Conservation (phyloP, 83 land plant genomes). For the Picea abies region DNA sequence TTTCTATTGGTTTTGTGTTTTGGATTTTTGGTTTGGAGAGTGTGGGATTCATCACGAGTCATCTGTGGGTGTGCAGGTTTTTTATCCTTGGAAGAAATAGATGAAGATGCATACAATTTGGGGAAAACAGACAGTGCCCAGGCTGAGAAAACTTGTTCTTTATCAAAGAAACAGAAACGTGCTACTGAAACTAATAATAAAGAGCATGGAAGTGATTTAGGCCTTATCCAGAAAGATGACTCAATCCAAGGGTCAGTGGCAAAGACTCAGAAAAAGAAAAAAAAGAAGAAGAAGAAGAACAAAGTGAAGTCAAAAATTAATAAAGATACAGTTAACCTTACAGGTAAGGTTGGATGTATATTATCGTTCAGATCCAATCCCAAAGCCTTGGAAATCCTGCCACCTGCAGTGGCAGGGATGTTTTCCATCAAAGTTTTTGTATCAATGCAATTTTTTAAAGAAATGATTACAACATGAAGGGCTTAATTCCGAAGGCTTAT, state of each 20-base stretch:
- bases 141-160: slow-evolving; percentile 5
- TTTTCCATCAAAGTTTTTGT: background rate
- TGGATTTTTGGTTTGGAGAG: no score
- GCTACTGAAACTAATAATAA: slow-evolving; percentile 14
- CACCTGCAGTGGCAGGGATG: background rate
- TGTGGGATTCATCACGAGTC: no score
- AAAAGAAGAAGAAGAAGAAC: slow-evolving; percentile 33
- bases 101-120: slow-evolving; percentile 57
- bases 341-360: slow-evolving; percentile 6
- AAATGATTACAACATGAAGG: background rate
- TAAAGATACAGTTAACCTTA: background rate
- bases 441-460: background rate
- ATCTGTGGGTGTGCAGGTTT: slow-evolving; percentile 55
- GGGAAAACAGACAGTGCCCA: slow-evolving; percentile 1
- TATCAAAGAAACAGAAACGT: slow-evolving; percentile 11
- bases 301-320: slow-evolving; percentile 19
- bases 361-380: background rate
- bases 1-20: no score
- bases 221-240: background rate
- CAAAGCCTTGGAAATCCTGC: background rate
- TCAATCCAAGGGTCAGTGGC: background rate
- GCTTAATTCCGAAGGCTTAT: background rate
- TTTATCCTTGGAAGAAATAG: slow-evolving; percentile 89
- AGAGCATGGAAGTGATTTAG: slow-evolving; percentile 11
- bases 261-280: slow-evolving; percentile 13